Evolutionary conservation across 352 stramenopile genomes (phyloP).

Genomic region (Phytophthora europaea): DNA sequence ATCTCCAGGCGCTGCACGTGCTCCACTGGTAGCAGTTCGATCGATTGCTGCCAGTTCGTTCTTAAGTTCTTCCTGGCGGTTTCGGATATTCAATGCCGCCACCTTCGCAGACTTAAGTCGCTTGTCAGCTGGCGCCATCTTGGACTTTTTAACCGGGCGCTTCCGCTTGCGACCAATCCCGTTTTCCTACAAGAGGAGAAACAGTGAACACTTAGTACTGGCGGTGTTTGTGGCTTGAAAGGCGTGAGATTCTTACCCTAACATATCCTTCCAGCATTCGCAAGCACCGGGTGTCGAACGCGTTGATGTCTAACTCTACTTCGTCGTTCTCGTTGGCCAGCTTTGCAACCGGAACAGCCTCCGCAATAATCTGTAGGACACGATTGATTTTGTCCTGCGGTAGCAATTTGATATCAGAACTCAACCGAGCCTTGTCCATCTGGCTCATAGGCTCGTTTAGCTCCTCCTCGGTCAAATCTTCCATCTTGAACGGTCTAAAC

Average conservation of each 20-base stretch:
- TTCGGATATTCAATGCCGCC: conserved; percentile 79
- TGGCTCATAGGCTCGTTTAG: conserved; percentile 90
- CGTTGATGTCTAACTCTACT: conserved; percentile 92
- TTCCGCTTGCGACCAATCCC: conserved; percentile 90
- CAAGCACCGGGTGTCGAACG: conserved; percentile 88
- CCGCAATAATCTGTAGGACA: conserved; percentile 90
- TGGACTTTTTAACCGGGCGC: conserved; percentile 66
- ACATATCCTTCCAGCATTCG: conserved; percentile 92
- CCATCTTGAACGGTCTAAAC: conserved; percentile 87
- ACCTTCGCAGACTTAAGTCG: conserved; percentile 87
- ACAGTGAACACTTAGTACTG: conserved; percentile 33
- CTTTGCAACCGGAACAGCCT: conserved; percentile 87
- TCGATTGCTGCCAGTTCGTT: conserved; percentile 84
- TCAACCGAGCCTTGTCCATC: conserved; percentile 84
- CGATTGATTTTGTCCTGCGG: conserved; percentile 91
- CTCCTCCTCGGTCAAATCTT: conserved; percentile 90
- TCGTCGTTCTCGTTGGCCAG: conserved; percentile 88
- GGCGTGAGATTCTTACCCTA: conserved; percentile 67
- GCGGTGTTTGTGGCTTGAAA: conserved; percentile 26
- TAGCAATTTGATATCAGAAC: conserved; percentile 82
- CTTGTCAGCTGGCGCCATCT: conserved; percentile 66
- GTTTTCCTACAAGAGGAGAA: conserved; percentile 69
- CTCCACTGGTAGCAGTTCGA: conserved; percentile 31
- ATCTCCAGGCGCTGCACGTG: conserved; percentile 19
- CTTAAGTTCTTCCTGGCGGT: conserved; percentile 83